Conservation (phyloP, 164 flowering plant genomes). For the Aristolochia californica region DNA sequence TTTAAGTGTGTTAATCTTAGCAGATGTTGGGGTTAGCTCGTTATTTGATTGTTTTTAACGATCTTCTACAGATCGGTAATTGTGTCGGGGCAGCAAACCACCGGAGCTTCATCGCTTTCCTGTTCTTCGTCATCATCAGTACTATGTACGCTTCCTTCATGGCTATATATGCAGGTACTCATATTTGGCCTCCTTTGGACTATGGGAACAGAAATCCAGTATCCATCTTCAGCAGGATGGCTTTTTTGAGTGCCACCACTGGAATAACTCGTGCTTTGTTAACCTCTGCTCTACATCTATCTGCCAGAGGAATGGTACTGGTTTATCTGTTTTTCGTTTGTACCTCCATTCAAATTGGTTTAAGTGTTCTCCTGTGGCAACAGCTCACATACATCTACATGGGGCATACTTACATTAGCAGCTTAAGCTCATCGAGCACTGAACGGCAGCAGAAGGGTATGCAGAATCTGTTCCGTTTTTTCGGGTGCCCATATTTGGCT, state of each 20-base stretch:
- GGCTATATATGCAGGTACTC: slow-evolving; percentile 35
- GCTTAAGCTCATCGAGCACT: slow-evolving; percentile 33
- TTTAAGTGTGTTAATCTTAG: too few relatives aligned
- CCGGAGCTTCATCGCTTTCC: slow-evolving; percentile 56
- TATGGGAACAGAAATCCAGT: slow-evolving; percentile 10
- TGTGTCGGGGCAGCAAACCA: slow-evolving; percentile 96
- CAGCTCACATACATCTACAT: slow-evolving; percentile 68
- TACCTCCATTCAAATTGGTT: slow-evolving; percentile 53
- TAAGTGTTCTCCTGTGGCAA: slow-evolving; percentile 76
- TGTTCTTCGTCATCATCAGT: slow-evolving; percentile 53
- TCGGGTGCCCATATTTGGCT: slow-evolving; percentile 44
- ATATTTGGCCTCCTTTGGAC: slow-evolving; percentile 50
- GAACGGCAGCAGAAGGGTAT: slow-evolving; percentile 44
- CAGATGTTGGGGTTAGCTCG: too few relatives aligned
- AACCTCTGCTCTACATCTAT: slow-evolving; percentile 34
- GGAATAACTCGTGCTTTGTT: slow-evolving; percentile 36
- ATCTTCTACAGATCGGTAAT: slow-evolving; percentile 75
- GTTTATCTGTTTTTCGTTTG: slow-evolving; percentile 68
- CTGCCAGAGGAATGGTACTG: slow-evolving; percentile 61
- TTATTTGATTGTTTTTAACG: too few relatives aligned
- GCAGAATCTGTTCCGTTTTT: slow-evolving; percentile 55
- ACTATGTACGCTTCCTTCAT: slow-evolving; percentile 49
- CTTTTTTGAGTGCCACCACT: slow-evolving; percentile 20
- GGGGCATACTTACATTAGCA: slow-evolving; percentile 71
- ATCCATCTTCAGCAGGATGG: slow-evolving; percentile 5